These are phyloP conservation scores for Aphanomyces stellatus DNA, from an alignment of 352 stramenopile genomes.

Conservation along the genomic window DNA sequence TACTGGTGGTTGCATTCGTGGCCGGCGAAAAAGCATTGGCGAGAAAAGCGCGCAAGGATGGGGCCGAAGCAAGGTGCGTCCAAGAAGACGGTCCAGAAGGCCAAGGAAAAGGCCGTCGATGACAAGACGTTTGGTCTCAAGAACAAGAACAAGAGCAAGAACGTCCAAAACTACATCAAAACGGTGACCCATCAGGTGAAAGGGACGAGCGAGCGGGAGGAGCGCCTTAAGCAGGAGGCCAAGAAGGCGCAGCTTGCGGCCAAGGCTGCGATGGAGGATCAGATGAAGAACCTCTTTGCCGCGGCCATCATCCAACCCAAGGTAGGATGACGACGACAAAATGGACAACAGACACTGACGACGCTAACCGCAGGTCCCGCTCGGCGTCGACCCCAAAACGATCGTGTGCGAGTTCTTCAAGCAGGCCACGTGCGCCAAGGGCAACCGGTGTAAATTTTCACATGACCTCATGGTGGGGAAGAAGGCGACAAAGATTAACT, in stretches of 20 bases:
- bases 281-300: conserved; percentile 76
- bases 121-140: conserved; percentile 99
- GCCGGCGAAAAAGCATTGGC: conserved; percentile 13
- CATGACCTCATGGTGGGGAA: conserved; percentile 84
- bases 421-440: conserved; percentile 80
- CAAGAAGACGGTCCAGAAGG: conserved; percentile 88
- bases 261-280: conserved; percentile 73
- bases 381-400: conserved; percentile 83
- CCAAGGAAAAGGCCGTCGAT: conserved; percentile 91
- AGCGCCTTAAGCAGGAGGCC: conserved; percentile 69
- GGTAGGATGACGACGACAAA: conserved; percentile 26
- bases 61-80: conserved; percentile 67
- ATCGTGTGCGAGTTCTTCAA: conserved; percentile 87
- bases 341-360: conserved; percentile 2
- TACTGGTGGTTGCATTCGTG: background rate
- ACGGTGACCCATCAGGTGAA: conserved; percentile 87
- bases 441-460: conserved; percentile 83
- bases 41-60: conserved; percentile 30
- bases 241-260: conserved; percentile 70
- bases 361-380: conserved; percentile 44
- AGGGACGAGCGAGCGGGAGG: conserved; percentile 60
- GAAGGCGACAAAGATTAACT: conserved; percentile 82
- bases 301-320: conserved; percentile 82
- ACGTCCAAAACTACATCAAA: conserved; percentile 91
- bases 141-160: conserved; percentile 99